Conservation (phyloP, 2,329 filamentous ascomycete genomes). For the Akanthomyces dipterigenus region DNA sequence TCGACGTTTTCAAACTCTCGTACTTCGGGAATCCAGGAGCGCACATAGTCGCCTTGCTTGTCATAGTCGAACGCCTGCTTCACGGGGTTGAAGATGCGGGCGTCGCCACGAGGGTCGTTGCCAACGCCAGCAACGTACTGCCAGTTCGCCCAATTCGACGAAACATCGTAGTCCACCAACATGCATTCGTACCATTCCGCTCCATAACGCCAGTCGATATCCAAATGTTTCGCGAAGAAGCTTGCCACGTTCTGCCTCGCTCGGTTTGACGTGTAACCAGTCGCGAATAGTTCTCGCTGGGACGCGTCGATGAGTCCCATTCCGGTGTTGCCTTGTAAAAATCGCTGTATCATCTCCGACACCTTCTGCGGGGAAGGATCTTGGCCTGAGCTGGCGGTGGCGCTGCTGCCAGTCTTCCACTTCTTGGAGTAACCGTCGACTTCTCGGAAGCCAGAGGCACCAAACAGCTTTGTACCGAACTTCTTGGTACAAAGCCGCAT, state of each 20-base stretch:
- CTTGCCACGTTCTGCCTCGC: constrained; percentile 70
- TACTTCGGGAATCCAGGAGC: constrained; percentile 67
- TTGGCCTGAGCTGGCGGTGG: constrained; percentile 28
- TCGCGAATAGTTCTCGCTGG: constrained; percentile 66
- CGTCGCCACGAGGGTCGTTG: constrained; percentile 66
- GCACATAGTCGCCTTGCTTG: constrained; percentile 59
- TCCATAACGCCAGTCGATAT: constrained; percentile 72
- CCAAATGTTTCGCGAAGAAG: constrained; percentile 65
- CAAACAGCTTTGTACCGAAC: constrained; percentile 59
- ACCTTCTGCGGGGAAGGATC: constrained; percentile 37
- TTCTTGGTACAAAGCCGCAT: constrained; percentile 71
- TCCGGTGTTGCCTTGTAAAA: constrained; percentile 63
- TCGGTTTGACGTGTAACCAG: constrained; percentile 72
- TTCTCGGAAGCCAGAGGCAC: constrained; percentile 54
- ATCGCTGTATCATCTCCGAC: constrained; percentile 44
- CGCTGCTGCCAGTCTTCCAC: constrained; percentile 41
- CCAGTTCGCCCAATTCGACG: constrained; percentile 77
- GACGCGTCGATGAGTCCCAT: constrained; percentile 72
- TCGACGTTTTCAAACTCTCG: constrained; percentile 43
- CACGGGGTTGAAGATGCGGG: constrained; percentile 73
- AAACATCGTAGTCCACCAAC: constrained; percentile 69
- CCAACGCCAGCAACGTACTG: constrained; percentile 75
- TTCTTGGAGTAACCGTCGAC: constrained; percentile 33
- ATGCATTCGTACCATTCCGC: constrained; percentile 78
- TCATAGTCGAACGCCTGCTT: constrained; percentile 79